Base-by-base conservation (phyloP, 78 protist species). In the Polysphondylium violaceum region DNA sequence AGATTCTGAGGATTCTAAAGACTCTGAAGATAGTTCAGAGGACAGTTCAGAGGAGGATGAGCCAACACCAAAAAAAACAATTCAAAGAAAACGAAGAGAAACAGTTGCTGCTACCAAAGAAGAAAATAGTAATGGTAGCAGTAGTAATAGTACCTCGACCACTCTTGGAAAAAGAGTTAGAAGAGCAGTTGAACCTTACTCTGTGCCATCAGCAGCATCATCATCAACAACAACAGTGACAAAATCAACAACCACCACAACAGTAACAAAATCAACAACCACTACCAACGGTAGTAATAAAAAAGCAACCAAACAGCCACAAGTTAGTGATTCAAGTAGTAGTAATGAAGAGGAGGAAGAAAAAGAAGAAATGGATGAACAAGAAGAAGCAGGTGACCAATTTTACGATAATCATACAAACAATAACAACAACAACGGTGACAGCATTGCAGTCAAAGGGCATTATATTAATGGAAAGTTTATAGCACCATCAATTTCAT, bases 161-260 rank as follows among this genome's bases (percentile, higher is more conserved):
- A 17, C 40, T 19, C 73, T 51, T 9, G 73, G 73, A 17, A 65
- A 65, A 65, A 65, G 73, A 43, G 73, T 38, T 17, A 65, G 73
- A 65, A 65, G 40, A 38, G 55, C 73, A 8, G 23, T 65, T 14
- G 55, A 44, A 38, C 16, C 23, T 40, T 44, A 65, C 31, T 51
- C 73, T 36, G 51, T 65, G 21, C 31, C 23, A 16, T 51, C 17
- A 65, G 55, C 73, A 65, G 73, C n/a, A 38, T n/a, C 16, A 65
- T 36, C 64, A 0, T 7, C 79, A 21, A 53, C 63, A 21, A 35
- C 79, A 73, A 53, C 59, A 69, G 12, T 23, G 27, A 0, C 76
- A 68, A 25, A 33, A 0, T 14, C 58, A 27, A 27, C 74, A 2
- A 40, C 74, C 19, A 43, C 55, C 1, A 67, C 44, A 64, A 29